A percentile compares a stretch with the other conserved stretches of the same genome.
phyloP scores from a whole-genome alignment of 257 asterid genomes.

The Solanum lycopersicoides region DNA sequence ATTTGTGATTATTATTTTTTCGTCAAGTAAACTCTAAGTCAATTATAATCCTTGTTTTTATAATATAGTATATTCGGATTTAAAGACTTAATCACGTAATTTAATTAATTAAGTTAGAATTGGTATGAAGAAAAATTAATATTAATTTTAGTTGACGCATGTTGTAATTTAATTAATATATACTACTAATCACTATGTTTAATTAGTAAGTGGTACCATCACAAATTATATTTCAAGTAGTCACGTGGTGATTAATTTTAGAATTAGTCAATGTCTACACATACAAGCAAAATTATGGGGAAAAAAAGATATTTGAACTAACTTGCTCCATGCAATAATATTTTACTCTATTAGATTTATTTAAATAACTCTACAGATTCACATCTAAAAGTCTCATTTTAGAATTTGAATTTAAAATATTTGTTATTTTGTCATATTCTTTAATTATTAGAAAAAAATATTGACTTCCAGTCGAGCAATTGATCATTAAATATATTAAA shows the following conservation, averaged over 20 bases:
- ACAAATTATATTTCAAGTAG: neutral
- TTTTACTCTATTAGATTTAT: neutral
- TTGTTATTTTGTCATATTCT: neutral
- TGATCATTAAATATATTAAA: neutral
- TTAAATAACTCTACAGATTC: no score
- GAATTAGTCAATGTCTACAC: neutral
- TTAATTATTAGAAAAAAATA: neutral
- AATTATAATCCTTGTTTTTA: neutral
- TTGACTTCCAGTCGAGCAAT: accelerated
- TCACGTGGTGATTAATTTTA: neutral
- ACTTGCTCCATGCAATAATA: neutral
- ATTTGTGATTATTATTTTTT: neutral
- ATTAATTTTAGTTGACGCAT: neutral
- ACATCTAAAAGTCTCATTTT: neutral
- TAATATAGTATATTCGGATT: neutral
- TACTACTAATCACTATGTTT: neutral
- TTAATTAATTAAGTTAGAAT: neutral
- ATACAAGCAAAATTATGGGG: neutral
- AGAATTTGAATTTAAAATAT: neutral
- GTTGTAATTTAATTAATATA: neutral
- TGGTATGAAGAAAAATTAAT: neutral
- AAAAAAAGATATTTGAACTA: neutral
- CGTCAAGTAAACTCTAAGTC: neutral
- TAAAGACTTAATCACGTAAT: neutral
- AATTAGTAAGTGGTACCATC: neutral